phyloP scores from a whole-genome alignment of 1,139 yeast genomes.

The Candida tropicalis region DNA sequence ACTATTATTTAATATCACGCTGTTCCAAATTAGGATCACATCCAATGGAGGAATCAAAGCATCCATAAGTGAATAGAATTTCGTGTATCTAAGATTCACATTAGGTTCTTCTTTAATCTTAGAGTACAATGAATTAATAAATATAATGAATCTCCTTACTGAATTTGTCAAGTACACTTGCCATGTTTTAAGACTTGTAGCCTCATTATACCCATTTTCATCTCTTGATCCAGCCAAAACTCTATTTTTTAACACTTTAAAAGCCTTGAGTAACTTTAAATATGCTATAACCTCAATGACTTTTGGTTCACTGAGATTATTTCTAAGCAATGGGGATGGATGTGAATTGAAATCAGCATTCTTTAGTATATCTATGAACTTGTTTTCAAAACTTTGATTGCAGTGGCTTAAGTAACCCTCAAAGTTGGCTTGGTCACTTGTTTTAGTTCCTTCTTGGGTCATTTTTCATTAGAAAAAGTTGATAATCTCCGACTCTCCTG shows the following conservation, averaged over 20 bases:
- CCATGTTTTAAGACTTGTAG: slow-evolving; percentile 3
- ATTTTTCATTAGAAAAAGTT: too few species aligned
- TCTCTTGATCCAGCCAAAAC: slow-evolving; percentile 2
- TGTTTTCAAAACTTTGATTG: too few species aligned
- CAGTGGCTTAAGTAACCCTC: too few species aligned
- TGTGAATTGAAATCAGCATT: background rate
- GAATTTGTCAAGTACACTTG: slow-evolving; percentile 4
- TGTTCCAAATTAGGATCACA: slow-evolving; percentile 5
- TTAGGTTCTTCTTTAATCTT: slow-evolving; percentile 1
- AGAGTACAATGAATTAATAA: slow-evolving; percentile 4
- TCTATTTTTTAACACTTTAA: background rate
- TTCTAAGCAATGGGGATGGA: background rate
- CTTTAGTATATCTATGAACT: background rate
- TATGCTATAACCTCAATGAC: slow-evolving; percentile 1
- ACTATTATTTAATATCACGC: background rate
- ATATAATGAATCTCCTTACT: slow-evolving; percentile 3
- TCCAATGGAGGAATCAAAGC: slow-evolving; percentile 6
- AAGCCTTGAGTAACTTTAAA: slow-evolving; percentile 2
- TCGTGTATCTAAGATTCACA: background rate
- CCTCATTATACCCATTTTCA: background rate
- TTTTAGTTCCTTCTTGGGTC: too few species aligned
- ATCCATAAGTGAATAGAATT: background rate
- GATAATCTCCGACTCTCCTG: too few species aligned
- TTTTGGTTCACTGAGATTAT: background rate
- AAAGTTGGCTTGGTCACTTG: too few species aligned